phyloP scores from a whole-genome alignment of 306 rosid species.

The Quercus alba region DNA sequence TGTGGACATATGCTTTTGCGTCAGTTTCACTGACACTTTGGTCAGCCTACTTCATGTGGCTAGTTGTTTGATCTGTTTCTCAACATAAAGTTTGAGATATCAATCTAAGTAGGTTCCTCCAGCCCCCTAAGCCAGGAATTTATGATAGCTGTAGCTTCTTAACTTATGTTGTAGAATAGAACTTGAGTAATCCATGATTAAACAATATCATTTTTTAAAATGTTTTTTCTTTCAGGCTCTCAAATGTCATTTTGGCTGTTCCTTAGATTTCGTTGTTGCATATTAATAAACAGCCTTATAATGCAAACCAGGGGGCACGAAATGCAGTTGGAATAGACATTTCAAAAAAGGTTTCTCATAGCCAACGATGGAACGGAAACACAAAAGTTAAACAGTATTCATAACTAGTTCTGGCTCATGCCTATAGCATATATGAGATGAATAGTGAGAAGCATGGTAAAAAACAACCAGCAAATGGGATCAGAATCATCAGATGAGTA shows the following conservation, averaged over 20 bases:
- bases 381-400: no score
- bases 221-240: background rate
- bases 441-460: no score
- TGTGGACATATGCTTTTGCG: constrained; percentile 10
- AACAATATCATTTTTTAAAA: background rate
- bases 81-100: background rate
- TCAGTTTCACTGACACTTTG: constrained; percentile 13
- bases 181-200: no score
- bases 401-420: no score
- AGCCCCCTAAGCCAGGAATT: background rate
- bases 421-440: no score
- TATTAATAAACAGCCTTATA: background rate
- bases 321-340: no score
- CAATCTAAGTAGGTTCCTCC: background rate
- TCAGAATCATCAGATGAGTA: no score
- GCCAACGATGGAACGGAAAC: no score
- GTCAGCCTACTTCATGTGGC: constrained; percentile 24
- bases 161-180: background rate
- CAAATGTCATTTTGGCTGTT: background rate
- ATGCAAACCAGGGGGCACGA: no score
- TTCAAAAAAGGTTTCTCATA: no score
- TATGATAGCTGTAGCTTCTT: background rate
- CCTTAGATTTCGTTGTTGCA: background rate
- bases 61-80: background rate
- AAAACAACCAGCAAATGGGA: no score